A percentile compares a stretch with the other conserved stretches of the same genome.
These are phyloP conservation scores for Juncus inflexus DNA, from an alignment of 176 grass and related monocot species.

Conservation along the genomic window DNA sequence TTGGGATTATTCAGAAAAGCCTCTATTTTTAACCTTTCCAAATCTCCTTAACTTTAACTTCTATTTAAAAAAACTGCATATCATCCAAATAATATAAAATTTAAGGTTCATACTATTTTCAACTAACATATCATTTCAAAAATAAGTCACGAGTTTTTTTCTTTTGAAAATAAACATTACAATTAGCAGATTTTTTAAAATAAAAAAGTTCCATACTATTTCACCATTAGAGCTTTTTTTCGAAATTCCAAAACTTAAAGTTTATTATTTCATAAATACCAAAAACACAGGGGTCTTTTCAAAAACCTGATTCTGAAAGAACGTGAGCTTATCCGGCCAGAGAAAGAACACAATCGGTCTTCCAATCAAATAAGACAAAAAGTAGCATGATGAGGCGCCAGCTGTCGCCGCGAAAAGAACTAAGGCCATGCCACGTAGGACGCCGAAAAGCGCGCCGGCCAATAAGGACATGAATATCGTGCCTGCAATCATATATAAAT, in stretches of 20 bases:
- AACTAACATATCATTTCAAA: too few species aligned
- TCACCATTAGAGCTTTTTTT: too few species aligned
- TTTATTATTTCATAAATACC: background rate
- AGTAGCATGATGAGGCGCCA: conserved; percentile 95
- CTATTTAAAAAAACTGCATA: too few species aligned
- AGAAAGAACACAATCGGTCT: conserved; percentile 74
- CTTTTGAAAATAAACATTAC: too few species aligned
- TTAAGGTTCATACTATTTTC: too few species aligned
- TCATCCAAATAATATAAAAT: too few species aligned
- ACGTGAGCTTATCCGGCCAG: conserved; percentile 93
- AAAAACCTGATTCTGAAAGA: conserved; percentile 87
- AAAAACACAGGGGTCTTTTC: background rate
- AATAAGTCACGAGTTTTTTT: too few species aligned
- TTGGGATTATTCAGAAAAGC: too few species aligned
- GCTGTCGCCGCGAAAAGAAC: conserved; percentile 96
- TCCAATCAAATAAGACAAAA: conserved; percentile 83
- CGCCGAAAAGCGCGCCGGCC: conserved; percentile 81
- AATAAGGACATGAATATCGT: conserved; percentile 99
- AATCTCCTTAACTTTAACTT: too few species aligned
- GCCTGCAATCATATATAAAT: conserved; percentile 45
- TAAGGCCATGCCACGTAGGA: conserved; percentile 63
- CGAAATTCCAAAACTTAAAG: background rate
- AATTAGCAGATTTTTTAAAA: too few species aligned
- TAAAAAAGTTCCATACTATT: too few species aligned
- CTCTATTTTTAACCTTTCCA: too few species aligned